Base-by-base conservation (phyloP, 2,329 filamentous ascomycete genomes). In the Albifimbria verrucaria region DNA sequence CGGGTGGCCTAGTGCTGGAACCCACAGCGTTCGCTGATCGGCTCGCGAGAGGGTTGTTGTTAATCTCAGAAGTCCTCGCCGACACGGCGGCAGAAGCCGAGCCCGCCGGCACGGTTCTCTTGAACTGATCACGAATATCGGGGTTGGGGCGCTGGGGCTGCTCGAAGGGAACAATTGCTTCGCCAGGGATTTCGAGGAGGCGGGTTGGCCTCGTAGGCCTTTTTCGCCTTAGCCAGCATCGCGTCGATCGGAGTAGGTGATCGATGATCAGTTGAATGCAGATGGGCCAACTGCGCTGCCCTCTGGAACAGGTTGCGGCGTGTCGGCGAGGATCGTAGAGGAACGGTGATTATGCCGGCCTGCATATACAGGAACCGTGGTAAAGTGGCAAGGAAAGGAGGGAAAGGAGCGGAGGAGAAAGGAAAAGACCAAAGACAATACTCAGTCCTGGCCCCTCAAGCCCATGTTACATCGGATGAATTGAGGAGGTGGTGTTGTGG, bases 131-230 rank as follows among this genome's bases (percentile, higher is more conserved):
- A 52, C 77, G 68, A 58, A 85, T 80, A 54, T 77, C 78, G 39
- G 69, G 68, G 65, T 72, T 10, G 67, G 57, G 23, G 71, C 64
- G 43, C 66, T 69, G 12, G 80, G 78, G 59, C 77, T 84, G 66
- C 79, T 85, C 1, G 83, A 83, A 4, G 81, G 76, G 57, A 85
- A 82, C 17, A 81, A 69, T 53, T 80, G 74, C 65, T 84, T 82
- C 4, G 73, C 68, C 43, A 80, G 65, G 47, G 65, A 59, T 9
- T 63, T 58, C 49, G 65, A 21, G 63, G 62, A 52, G 69, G 62
- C 56, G 66, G 61, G 52, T 68, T 69, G 54, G 74, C 72, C 68
- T 73, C 64, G 57, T 68, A 74, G 7, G 59, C 57, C 59, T 68
- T 70, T 32, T 69, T 70, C 22, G 69, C 68, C 58, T 67, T 67